Evolutionary conservation across 805 yeast species (phyloP), one percentile per base, ranked within the genome.

Genomic region (Cyberlindnera mississippiensis): DNA sequence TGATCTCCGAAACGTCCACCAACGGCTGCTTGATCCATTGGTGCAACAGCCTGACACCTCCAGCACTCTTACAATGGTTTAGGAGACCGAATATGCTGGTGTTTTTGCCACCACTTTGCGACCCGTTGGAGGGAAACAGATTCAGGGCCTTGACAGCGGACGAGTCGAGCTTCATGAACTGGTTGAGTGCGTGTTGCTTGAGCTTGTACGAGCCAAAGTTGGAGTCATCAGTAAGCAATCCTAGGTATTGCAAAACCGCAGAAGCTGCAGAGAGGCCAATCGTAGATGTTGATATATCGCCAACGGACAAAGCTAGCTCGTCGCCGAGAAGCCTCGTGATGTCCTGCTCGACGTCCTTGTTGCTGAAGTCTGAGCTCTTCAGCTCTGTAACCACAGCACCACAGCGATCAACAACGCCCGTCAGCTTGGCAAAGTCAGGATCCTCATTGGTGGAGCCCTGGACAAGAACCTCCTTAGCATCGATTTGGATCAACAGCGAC

Each of bases 1-100:
- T 61, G 30, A 93, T 89, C 38, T 71, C 78, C 0, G 52, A 56
- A 10, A 73, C 57, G 50, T 79, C 78, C 40, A 95, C 81, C 37
- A 93, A 71, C 1, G 99, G 99, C 63, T 93, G 99, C 57, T 91
- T 93, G 46, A 93, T 71, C 99, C 99, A 93, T 57, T 88, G 96
- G 13, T 93, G 81, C 19, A 93, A 72, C 38, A 90, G 64, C 49
- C 98, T 73, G 2, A 91, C 69, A 7, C 99, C 99, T n/a, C 93
- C 88, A 2, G 79, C 73, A 4, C 95, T 83, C 54, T 85, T 88
- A 68, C 98, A 91, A 52, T 82, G 79, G 67, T 93, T 91, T 53
- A 93, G 67, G 33, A 93, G 70, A 19, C 95, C 96, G 59, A 77
- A 90, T 32, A 93, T 64, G 9, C 95, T 84, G 0, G 78, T 61